These are phyloP conservation scores for Saccharum officinarum DNA, from an alignment of 176 grass and related monocot species.

Conservation along the genomic window DNA sequence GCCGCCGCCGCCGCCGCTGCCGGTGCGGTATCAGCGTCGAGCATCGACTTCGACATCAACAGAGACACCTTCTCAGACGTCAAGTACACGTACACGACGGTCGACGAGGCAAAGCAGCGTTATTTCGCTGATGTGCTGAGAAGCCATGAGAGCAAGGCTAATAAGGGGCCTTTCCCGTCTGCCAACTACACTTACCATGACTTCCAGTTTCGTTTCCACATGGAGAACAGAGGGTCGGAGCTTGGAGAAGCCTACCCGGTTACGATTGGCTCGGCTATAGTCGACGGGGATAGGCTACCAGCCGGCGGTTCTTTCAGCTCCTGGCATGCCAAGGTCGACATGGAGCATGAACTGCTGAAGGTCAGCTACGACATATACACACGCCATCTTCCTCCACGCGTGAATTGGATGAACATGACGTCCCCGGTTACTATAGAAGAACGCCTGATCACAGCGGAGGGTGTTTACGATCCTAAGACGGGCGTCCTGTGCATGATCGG, in stretches of 20 bases:
- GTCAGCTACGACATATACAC: slow-evolving; percentile 46
- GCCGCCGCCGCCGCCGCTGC: too few species aligned
- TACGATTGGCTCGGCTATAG: slow-evolving; percentile 17
- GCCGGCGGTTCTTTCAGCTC: slow-evolving; percentile 8
- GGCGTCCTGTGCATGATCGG: slow-evolving; percentile 53
- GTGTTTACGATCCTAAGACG: slow-evolving; percentile 45
- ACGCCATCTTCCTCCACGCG: neutral
- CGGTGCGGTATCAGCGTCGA: slow-evolving; percentile 19
- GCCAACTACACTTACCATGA: slow-evolving; percentile 31
- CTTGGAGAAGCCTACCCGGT: slow-evolving; percentile 24
- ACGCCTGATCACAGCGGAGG: slow-evolving; percentile 51
- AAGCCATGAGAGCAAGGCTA: neutral
- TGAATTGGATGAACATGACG: neutral
- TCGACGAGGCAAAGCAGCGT: slow-evolving; percentile 30
- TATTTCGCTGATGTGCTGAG: slow-evolving; percentile 7
- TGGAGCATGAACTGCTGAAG: slow-evolving; percentile 6
- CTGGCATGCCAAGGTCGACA: neutral
- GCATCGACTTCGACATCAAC: neutral
- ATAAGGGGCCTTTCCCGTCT: neutral
- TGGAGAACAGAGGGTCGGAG: too few species aligned
- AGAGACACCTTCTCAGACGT: slow-evolving; percentile 30
- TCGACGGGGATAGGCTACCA: neutral
- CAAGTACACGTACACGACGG: slow-evolving; percentile 31
- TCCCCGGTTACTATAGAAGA: fast-evolving
- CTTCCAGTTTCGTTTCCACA: slow-evolving; percentile 34